A percentile compares a stretch with the other conserved stretches of the same genome.
Evolutionary conservation across 2,329 filamentous ascomycete species (phyloP).

Genomic region (Microdochium nivale): DNA sequence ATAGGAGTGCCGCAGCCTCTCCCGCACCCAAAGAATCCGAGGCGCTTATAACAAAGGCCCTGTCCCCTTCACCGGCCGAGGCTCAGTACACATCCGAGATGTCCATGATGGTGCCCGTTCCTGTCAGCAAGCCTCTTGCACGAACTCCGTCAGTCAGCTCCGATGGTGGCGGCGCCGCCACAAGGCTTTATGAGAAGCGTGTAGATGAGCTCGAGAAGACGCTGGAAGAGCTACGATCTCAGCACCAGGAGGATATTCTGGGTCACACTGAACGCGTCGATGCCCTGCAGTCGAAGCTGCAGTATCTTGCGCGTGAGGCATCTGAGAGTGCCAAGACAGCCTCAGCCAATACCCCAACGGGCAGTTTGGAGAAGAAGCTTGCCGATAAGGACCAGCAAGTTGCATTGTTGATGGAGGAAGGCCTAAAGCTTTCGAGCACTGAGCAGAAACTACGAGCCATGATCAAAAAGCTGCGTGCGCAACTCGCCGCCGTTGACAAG

Average conservation of each 20-base stretch:
- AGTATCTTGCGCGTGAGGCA: slow-evolving; percentile 76
- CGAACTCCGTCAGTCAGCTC: background rate
- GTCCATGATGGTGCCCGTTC: background rate
- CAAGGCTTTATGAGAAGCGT: slow-evolving; percentile 29
- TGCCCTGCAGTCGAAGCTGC: slow-evolving; percentile 81
- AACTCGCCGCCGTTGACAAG: slow-evolving; percentile 58
- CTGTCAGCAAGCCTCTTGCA: background rate
- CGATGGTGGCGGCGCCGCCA: slow-evolving; percentile 3
- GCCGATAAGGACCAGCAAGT: slow-evolving; percentile 89
- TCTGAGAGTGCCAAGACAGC: slow-evolving; percentile 66
- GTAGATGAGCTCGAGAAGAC: slow-evolving; percentile 26
- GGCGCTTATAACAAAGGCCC: background rate
- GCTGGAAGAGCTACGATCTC: slow-evolving; percentile 30
- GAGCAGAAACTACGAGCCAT: slow-evolving; percentile 78
- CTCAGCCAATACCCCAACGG: slow-evolving; percentile 50
- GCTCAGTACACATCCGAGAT: background rate
- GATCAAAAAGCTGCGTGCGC: slow-evolving; percentile 71
- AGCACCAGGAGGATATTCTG: slow-evolving; percentile 75
- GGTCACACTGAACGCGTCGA: slow-evolving; percentile 84
- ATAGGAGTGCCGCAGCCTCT: background rate
- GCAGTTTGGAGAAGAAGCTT: slow-evolving; percentile 67
- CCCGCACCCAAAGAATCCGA: background rate
- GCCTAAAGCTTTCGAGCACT: slow-evolving; percentile 74
- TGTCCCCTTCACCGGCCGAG: background rate
- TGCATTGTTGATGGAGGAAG: slow-evolving; percentile 83